Conservation (phyloP, 805 yeast species). For the Saccharomycopsis capsularis region DNA sequence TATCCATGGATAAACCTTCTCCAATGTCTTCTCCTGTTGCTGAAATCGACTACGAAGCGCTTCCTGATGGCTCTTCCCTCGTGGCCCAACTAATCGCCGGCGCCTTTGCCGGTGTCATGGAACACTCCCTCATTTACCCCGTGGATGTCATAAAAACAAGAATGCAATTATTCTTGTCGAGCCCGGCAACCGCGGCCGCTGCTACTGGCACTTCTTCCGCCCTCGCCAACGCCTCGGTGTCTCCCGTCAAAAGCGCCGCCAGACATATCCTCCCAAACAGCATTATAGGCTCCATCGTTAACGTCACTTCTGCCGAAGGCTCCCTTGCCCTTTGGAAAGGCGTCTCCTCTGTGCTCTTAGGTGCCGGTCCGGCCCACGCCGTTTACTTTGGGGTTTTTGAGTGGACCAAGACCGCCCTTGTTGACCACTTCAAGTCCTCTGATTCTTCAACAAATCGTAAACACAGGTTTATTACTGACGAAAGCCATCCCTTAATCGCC, state of each 20-base stretch:
- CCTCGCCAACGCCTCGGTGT: slow-evolving; percentile 22
- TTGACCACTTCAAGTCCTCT: slow-evolving; percentile 31
- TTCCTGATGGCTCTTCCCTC: slow-evolving; percentile 81
- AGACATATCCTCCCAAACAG: slow-evolving; percentile 26
- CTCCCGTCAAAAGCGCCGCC: slow-evolving; percentile 19
- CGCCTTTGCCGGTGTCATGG: slow-evolving; percentile 98
- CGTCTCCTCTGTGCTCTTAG: slow-evolving; percentile 80
- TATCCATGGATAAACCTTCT: not conserved
- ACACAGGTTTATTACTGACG: slow-evolving; percentile 59
- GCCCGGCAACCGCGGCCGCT: slow-evolving; percentile 24
- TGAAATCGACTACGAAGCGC: slow-evolving; percentile 69
- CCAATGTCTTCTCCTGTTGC: not conserved
- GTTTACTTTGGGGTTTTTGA: slow-evolving; percentile 91
- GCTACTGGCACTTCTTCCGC: slow-evolving; percentile 22
- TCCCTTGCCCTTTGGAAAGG: slow-evolving; percentile 89
- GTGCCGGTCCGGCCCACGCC: slow-evolving; percentile 99
- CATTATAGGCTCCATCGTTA: slow-evolving; percentile 60
- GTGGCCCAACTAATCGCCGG: slow-evolving; percentile 84
- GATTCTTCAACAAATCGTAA: slow-evolving; percentile 63
- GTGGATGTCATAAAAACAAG: slow-evolving; percentile 91
- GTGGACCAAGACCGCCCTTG: slow-evolving; percentile 40
- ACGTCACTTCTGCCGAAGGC: slow-evolving; percentile 80
- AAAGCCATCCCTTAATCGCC: slow-evolving; percentile 73
- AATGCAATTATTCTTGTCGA: slow-evolving; percentile 48
- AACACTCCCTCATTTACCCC: slow-evolving; percentile 95